These are phyloP conservation scores for Trichosporon sp. DNA, from an alignment of 1,284 basidiomycete species.

Conservation along the genomic window DNA sequence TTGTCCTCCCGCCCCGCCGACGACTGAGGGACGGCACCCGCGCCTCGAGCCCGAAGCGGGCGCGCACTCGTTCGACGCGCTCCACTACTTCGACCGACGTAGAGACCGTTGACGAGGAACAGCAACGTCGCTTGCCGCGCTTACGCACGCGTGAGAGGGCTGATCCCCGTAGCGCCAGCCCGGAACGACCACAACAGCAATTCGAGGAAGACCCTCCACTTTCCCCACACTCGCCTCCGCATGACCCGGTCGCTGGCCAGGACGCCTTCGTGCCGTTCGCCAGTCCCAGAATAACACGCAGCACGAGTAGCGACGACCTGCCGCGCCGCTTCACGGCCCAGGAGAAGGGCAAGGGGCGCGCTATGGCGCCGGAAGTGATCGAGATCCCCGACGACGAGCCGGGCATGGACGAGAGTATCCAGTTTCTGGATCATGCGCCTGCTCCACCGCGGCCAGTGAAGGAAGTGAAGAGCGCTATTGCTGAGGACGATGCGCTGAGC, in stretches of 20 bases:
- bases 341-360: constrained; percentile 38
- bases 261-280: neutral
- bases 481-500: constrained; percentile 24
- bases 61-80: neutral
- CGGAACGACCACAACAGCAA: constrained; percentile 14
- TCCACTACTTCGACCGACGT: neutral
- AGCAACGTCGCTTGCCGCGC: constrained; percentile 25
- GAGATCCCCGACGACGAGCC: constrained; percentile 21
- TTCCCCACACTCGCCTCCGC: neutral
- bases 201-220: constrained; percentile 13
- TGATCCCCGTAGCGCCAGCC: constrained; percentile 2
- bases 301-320: neutral
- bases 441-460: constrained; percentile 18
- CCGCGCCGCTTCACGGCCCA: constrained; percentile 36
- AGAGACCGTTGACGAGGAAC: constrained; percentile 15
- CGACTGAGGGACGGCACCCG: constrained; percentile 40
- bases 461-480: constrained; percentile 20
- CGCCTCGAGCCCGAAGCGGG: constrained; percentile 22
- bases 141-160: constrained; percentile 15
- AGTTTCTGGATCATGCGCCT: constrained; percentile 21
- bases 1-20: constrained; percentile 41
- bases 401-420: constrained; percentile 26
- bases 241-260: neutral
- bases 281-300: neutral
- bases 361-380: constrained; percentile 20